These are phyloP conservation scores for Chytriomyces sp. DNA, from an alignment of 192 early-diverging fungal genomes.

Conservation along the genomic window DNA sequence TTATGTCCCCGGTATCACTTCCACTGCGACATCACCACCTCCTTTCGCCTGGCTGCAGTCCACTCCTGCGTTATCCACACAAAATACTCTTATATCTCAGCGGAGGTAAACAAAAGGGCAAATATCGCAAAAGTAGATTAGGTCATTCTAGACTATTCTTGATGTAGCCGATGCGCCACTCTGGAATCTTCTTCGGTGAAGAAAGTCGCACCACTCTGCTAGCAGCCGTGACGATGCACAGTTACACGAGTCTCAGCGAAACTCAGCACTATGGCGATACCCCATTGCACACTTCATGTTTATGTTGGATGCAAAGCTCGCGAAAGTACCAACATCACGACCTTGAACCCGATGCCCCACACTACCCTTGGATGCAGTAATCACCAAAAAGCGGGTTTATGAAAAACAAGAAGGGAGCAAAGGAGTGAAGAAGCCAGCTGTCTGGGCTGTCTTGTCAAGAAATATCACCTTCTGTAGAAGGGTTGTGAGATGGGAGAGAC, in stretches of 20 bases:
- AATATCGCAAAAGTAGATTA: neutral
- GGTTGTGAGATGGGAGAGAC: slow-evolving; percentile 42
- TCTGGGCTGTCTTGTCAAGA: slow-evolving; percentile 44
- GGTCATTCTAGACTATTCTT: slow-evolving; percentile 16
- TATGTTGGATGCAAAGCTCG: slow-evolving; percentile 16
- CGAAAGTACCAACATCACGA: slow-evolving; percentile 39
- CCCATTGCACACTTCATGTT: slow-evolving; percentile 48
- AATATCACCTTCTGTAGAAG: slow-evolving; percentile 44
- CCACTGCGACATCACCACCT: neutral
- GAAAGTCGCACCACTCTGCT: no score
- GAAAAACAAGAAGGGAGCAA: slow-evolving; percentile 28
- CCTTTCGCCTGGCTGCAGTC: neutral
- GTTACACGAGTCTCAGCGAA: neutral
- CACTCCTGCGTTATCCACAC: no score
- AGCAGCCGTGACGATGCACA: neutral
- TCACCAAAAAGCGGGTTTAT: slow-evolving; percentile 35
- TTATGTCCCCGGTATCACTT: neutral
- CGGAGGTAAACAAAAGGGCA: neutral
- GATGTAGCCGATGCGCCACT: slow-evolving; percentile 37
- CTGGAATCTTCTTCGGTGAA: slow-evolving; percentile 27
- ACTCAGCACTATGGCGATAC: slow-evolving; percentile 35
- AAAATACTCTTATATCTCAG: neutral
- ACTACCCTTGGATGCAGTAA: slow-evolving; percentile 29
- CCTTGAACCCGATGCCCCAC: slow-evolving; percentile 36
- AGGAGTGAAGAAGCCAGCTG: neutral